These are phyloP conservation scores for Chloranthus sessilifolius DNA, from an alignment of 164 flowering plant genomes.

Conservation along the genomic window DNA sequence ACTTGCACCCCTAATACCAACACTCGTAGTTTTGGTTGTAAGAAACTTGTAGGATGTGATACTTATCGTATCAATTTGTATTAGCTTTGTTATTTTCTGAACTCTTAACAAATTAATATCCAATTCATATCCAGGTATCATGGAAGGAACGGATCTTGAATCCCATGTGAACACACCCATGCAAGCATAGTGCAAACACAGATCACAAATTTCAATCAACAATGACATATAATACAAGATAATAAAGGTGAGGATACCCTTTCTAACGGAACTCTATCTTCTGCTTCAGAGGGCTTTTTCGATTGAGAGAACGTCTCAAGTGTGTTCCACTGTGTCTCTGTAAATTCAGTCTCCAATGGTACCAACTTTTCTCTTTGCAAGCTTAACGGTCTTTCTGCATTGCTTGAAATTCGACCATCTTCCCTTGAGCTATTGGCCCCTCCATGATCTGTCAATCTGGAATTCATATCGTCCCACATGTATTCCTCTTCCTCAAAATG, in stretches of 20 bases:
- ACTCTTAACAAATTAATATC: no score
- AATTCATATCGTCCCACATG: slow-evolving; percentile 72
- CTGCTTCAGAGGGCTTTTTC: slow-evolving; percentile 9
- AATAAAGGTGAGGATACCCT: slow-evolving; percentile 4
- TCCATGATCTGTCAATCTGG: slow-evolving; percentile 40
- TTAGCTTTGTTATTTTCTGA: no score
- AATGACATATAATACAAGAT: background rate
- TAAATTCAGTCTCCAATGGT: slow-evolving; percentile 9
- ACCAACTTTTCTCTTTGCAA: slow-evolving; percentile 8
- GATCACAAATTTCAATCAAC: no score
- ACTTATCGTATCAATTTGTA: no score
- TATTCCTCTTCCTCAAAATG: slow-evolving; percentile 93
- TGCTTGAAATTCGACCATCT: slow-evolving; percentile 43
- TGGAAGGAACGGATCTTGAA: no score
- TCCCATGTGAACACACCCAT: no score
- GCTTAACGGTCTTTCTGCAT: slow-evolving; percentile 45
- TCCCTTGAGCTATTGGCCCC: slow-evolving; percentile 31
- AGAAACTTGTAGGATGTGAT: no score
- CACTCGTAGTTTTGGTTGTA: no score
- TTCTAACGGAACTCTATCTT: slow-evolving; percentile 3
- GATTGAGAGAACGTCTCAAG: slow-evolving; percentile 2
- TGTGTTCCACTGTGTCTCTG: slow-evolving; percentile 3
- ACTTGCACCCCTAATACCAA: no score
- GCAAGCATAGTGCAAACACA: no score
- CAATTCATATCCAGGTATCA: no score